These are phyloP conservation scores for Exophiala mesophila DNA, from an alignment of 2,329 filamentous ascomycete genomes.

Conservation along the genomic window DNA sequence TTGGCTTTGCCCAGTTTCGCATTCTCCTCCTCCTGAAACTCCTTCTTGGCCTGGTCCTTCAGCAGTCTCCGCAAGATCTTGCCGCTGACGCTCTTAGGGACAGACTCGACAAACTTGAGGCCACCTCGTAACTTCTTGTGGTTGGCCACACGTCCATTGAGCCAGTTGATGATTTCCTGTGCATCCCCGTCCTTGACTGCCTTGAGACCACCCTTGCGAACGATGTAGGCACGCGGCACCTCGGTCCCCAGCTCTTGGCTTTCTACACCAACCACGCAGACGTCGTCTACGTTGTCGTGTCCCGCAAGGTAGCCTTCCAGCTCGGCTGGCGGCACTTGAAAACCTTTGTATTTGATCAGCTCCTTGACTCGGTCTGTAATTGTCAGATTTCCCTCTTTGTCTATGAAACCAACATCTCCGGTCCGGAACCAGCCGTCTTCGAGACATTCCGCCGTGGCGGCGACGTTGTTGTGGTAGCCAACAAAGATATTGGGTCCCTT, in stretches of 20 bases:
- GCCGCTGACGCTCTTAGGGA: constrained; percentile 37
- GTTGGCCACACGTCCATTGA: constrained; percentile 30
- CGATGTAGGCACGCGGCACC: constrained; percentile 41
- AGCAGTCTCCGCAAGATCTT: constrained; percentile 36
- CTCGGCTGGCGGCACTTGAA: constrained; percentile 48
- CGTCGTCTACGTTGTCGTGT: constrained; percentile 41
- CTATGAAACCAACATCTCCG: constrained; percentile 77
- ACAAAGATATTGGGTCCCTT: constrained; percentile 61
- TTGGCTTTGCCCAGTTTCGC: constrained; percentile 16
- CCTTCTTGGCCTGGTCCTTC: constrained; percentile 31
- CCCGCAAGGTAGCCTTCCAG: constrained; percentile 43
- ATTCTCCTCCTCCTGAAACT: constrained; percentile 26
- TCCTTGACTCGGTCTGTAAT: constrained; percentile 80
- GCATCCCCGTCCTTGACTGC: constrained; percentile 53
- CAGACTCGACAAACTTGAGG: constrained; percentile 33
- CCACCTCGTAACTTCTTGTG: constrained; percentile 36
- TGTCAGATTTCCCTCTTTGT: constrained; percentile 69
- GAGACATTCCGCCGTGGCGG: constrained; percentile 53
- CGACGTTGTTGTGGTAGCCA: constrained; percentile 57
- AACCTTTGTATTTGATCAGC: constrained; percentile 47
- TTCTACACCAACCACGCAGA: constrained; percentile 43
- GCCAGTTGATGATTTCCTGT: constrained; percentile 30
- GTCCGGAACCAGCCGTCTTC: constrained; percentile 88
- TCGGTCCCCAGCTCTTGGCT: constrained; percentile 34
- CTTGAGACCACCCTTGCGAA: constrained; percentile 28